These are phyloP conservation scores for Ganoderma resinaceum DNA, from an alignment of 1,284 basidiomycete species.

Conservation along the genomic window DNA sequence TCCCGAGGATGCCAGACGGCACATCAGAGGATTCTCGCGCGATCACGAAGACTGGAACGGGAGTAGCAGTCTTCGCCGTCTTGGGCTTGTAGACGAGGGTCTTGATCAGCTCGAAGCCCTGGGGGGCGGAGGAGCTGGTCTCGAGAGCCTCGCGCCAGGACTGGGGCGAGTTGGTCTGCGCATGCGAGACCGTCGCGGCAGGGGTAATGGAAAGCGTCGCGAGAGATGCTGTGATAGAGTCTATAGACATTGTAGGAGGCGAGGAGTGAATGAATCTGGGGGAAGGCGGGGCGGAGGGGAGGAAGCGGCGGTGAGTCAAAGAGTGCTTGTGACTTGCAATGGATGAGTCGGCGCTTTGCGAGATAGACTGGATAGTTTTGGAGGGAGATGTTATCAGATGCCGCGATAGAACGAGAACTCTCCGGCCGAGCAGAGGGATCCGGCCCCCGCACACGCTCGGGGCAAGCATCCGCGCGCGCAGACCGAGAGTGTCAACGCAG, in stretches of 20 bases:
- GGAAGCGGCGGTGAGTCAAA: conserved; percentile 12
- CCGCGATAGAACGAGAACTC: conserved; percentile 28
- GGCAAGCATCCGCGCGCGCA: conserved; percentile 31
- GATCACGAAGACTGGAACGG: conserved; percentile 88
- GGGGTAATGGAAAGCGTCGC: conserved; percentile 62
- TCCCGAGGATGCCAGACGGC: conserved; percentile 76
- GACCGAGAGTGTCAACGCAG: background rate
- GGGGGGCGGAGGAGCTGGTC: conserved; percentile 55
- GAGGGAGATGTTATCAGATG: conserved; percentile 42
- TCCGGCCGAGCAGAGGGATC: conserved; percentile 27
- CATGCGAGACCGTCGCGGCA: conserved; percentile 57
- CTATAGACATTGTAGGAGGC: conserved; percentile 41
- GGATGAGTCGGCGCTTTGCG: conserved; percentile 32
- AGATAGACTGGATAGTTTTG: conserved; percentile 43
- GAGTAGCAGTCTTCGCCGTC: conserved; percentile 86
- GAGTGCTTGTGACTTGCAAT: background rate
- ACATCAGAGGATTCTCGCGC: conserved; percentile 87
- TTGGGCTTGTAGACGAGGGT: conserved; percentile 92
- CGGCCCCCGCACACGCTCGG: conserved; percentile 26
- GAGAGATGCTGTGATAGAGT: conserved; percentile 47
- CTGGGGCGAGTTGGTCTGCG: conserved; percentile 64
- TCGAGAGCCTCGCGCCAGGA: conserved; percentile 73
- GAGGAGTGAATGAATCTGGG: conserved; percentile 15
- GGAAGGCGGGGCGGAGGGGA: conserved; percentile 5
- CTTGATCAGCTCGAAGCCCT: conserved; percentile 76